Percentiles rank a stretch among this genome's conserved stretches.
phyloP scores from a whole-genome alignment of 1,139 yeast genomes.

The Meyerozyma carpophila region DNA sequence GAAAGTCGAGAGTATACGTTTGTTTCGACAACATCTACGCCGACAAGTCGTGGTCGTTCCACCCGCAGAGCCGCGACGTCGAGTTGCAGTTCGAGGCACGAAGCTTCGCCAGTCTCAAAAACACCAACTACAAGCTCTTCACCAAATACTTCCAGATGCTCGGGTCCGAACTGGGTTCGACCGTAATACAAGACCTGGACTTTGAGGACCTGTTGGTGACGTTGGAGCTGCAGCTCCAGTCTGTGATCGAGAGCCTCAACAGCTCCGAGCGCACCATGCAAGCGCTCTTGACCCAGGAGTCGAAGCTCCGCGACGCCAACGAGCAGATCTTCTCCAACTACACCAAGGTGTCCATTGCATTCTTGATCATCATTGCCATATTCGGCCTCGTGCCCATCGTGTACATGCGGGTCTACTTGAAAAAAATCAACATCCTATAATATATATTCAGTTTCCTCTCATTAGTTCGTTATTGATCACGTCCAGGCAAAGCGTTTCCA shows the following conservation, averaged over 20 bases:
- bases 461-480: conserved; percentile 68
- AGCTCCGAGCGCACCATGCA: conserved; percentile 23
- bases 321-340: conserved; percentile 34
- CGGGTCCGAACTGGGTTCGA: conserved; percentile 4
- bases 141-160: conserved; percentile 29
- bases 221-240: conserved; percentile 27
- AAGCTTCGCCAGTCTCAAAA: conserved; percentile 25
- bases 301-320: conserved; percentile 32
- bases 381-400: conserved; percentile 28
- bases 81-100: conserved; percentile 32
- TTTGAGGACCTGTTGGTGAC: conserved; percentile 27
- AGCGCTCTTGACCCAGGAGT: conserved; percentile 30
- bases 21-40: conserved; percentile 41
- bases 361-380: conserved; percentile 22
- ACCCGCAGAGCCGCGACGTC: conserved; percentile 27
- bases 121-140: conserved; percentile 32
- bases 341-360: conserved; percentile 21
- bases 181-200: conserved; percentile 24
- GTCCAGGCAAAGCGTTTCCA: conserved; percentile 70
- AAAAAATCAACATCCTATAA: conserved; percentile 16
- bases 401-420: conserved; percentile 25
- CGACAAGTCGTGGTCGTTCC: conserved; percentile 42
- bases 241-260: conserved; percentile 24
- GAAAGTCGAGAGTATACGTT: conserved; percentile 28
- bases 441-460: conserved; percentile 43